These are phyloP conservation scores for Ampelocalamus luodianensis DNA, from an alignment of 176 grass and related monocot species.

Conservation along the genomic window DNA sequence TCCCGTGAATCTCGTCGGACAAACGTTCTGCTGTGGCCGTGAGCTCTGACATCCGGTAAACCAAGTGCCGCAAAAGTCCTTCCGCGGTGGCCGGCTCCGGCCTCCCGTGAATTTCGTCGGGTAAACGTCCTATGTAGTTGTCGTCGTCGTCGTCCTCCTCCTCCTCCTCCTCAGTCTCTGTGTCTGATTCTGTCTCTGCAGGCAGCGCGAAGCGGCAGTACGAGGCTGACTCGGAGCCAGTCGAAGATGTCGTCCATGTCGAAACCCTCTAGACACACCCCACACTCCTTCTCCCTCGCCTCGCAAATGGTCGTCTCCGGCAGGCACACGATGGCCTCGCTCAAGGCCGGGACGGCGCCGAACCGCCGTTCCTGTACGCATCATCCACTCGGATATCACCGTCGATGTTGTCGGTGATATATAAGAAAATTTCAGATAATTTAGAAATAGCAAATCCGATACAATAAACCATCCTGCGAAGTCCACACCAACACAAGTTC, in stretches of 20 bases:
- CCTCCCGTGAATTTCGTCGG: no score
- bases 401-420: no score
- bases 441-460: no score
- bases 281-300: background rate
- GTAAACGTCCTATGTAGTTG: no score
- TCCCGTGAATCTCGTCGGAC: no score
- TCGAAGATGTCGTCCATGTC: background rate
- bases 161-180: background rate
- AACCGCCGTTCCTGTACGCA: background rate
- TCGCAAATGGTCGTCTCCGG: background rate
- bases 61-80: no score
- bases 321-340: background rate
- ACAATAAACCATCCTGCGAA: no score
- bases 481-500: no score
- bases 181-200: background rate
- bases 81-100: no score
- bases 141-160: background rate
- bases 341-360: background rate
- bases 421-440: no score
- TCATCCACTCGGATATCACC: background rate
- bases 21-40: no score
- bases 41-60: no score
- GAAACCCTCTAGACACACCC: conserved; percentile 5
- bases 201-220: background rate
- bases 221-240: background rate